phyloP scores from a whole-genome alignment of 2,329 filamentous ascomycete genomes.

The Pochonia chlamydosporia region DNA sequence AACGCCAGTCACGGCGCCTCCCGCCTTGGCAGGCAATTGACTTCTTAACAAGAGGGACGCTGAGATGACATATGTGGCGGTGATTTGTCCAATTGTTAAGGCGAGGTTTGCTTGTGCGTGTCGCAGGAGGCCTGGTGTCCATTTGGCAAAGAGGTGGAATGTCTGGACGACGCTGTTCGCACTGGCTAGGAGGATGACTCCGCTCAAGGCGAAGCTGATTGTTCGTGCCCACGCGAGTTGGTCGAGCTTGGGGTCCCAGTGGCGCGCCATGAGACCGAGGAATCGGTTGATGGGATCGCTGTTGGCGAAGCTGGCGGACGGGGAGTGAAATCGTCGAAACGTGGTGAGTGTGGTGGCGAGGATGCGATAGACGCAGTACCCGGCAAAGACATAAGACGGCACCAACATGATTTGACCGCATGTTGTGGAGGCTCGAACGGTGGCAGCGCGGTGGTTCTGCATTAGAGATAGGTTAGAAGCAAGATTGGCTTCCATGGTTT shows the following conservation, averaged over 20 bases:
- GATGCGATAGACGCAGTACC: slow-evolving; percentile 84
- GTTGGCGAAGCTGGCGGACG: slow-evolving; percentile 51
- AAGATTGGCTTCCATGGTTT: slow-evolving; percentile 71
- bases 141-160: slow-evolving; percentile 72
- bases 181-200: slow-evolving; percentile 74
- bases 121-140: slow-evolving; percentile 64
- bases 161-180: slow-evolving; percentile 83
- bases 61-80: slow-evolving; percentile 79
- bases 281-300: slow-evolving; percentile 81
- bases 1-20: slow-evolving; percentile 70
- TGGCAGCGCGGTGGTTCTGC: slow-evolving; percentile 55
- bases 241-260: slow-evolving; percentile 79
- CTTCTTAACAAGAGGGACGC: slow-evolving; percentile 71
- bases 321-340: slow-evolving; percentile 46
- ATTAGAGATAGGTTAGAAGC: slow-evolving; percentile 59
- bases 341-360: slow-evolving; percentile 64
- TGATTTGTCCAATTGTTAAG: slow-evolving; percentile 72
- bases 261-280: slow-evolving; percentile 71
- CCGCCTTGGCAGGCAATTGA: slow-evolving; percentile 72
- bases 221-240: slow-evolving; percentile 78
- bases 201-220: slow-evolving; percentile 77
- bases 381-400: slow-evolving; percentile 62
- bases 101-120: slow-evolving; percentile 74
- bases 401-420: slow-evolving; percentile 59
- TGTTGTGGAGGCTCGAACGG: slow-evolving; percentile 61